A percentile compares a stretch with the other conserved stretches of the same genome.
Conservation (phyloP, 345 rosid species). For the Atalantia buxifolia region DNA sequence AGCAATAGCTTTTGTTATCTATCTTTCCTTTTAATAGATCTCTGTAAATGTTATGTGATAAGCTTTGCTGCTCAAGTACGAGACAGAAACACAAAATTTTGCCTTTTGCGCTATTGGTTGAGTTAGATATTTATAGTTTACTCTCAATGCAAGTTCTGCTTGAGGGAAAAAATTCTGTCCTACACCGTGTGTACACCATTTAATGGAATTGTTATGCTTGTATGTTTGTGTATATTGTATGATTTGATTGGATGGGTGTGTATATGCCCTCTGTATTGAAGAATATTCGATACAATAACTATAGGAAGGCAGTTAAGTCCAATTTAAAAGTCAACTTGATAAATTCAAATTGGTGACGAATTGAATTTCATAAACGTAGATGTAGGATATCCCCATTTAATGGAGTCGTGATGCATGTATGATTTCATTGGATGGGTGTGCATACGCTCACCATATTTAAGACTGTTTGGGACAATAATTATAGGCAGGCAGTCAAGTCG, state of each 20-base stretch:
- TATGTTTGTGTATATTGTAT: not conserved
- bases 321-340: not conserved
- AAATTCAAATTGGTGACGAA: not conserved
- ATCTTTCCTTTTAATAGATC: not conserved
- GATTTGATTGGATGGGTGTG: not conserved
- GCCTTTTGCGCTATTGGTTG: not conserved
- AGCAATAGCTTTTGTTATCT: not conserved
- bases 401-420: not conserved
- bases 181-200: not conserved
- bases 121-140: not conserved
- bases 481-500: not conserved
- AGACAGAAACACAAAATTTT: not conserved
- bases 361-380: not conserved
- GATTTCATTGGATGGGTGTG: not conserved
- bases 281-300: not conserved
- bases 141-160: not conserved
- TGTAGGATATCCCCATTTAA: not conserved
- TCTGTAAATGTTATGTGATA: slow-evolving; percentile 4
- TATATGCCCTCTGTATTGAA: not conserved
- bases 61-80: not conserved
- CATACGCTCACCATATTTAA: not conserved
- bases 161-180: not conserved
- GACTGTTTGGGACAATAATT: not conserved
- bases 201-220: not conserved
- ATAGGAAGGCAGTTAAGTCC: not conserved